phyloP scores from a whole-genome alignment of 108 stramenopile genomes.

The Schizochytrium sp. region DNA sequence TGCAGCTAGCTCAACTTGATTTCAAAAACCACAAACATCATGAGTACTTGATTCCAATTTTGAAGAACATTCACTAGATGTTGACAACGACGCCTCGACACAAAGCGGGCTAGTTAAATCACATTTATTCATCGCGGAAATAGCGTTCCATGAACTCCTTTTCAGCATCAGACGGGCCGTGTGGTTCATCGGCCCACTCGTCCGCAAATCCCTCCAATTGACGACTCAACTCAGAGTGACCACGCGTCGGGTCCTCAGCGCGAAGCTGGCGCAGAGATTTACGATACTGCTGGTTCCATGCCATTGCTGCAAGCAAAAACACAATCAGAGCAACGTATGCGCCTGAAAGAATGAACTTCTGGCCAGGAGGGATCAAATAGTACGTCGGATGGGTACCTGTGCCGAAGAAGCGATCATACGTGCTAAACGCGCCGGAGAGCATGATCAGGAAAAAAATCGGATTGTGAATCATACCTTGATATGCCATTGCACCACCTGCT shows the following conservation, averaged over 20 bases:
- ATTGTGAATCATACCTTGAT: conserved; percentile 81
- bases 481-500: conserved; percentile 80
- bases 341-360: conserved; percentile 77
- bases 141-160: not conserved
- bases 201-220: not conserved
- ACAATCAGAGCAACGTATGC: conserved; percentile 86
- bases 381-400: conserved; percentile 79
- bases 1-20: no score
- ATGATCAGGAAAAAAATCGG: conserved; percentile 91
- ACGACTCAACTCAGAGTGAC: not conserved
- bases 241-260: conserved; percentile 55
- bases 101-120: not conserved
- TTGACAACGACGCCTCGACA: not conserved
- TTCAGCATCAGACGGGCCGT: not conserved
- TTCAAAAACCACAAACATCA: not conserved
- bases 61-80: not conserved
- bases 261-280: conserved; percentile 81
- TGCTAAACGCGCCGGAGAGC: conserved; percentile 84
- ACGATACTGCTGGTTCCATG: conserved; percentile 80
- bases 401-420: conserved; percentile 84
- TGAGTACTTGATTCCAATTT: not conserved
- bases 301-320: conserved; percentile 83
- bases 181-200: conserved; percentile 51
- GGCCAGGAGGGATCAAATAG: conserved; percentile 78
- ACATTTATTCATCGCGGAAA: not conserved